Conservation (phyloP, 306 rosid species). For the Phaseolus lunatus region DNA sequence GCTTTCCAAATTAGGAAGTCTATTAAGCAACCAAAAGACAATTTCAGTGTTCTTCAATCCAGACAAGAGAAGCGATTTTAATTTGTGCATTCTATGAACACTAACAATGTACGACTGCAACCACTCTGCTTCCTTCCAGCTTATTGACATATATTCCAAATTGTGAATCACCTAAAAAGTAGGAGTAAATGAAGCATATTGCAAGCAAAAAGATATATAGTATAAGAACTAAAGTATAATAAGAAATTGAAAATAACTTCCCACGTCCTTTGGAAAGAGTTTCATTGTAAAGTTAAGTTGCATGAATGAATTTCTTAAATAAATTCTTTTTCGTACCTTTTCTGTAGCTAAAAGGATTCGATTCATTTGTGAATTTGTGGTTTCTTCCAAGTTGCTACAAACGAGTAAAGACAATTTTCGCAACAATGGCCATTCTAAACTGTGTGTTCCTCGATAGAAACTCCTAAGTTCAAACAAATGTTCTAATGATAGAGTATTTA, state of each 20-base stretch:
- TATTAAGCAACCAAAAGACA: conserved; percentile 28
- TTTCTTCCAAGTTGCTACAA: conserved; percentile 4
- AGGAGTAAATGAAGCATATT: too few species aligned
- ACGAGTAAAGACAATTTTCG: fast-evolving
- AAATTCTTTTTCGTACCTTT: conserved; percentile 10
- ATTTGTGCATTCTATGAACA: conserved; percentile 25
- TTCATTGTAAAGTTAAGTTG: too few species aligned
- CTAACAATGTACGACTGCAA: not conserved
- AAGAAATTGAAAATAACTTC: too few species aligned
- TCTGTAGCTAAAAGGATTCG: not conserved
- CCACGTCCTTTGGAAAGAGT: too few species aligned
- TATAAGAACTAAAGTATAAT: too few species aligned
- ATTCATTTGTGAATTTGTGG: not conserved
- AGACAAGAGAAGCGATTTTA: not conserved
- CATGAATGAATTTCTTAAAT: too few species aligned
- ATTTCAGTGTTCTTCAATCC: not conserved
- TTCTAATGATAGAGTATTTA: not conserved
- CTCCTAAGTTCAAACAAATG: not conserved
- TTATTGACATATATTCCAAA: not conserved
- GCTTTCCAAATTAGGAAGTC: conserved; percentile 31
- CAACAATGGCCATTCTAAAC: conserved; percentile 20
- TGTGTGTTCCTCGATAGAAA: not conserved
- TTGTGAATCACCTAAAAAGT: conserved; percentile 31
- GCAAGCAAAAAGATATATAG: too few species aligned
- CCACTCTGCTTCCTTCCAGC: conserved; percentile 3